Evolutionary conservation across 495 filamentous ascomycete genomes (phyloP), one percentile per base, ranked within the genome.

Genomic region (Penicillium verhagenii): DNA sequence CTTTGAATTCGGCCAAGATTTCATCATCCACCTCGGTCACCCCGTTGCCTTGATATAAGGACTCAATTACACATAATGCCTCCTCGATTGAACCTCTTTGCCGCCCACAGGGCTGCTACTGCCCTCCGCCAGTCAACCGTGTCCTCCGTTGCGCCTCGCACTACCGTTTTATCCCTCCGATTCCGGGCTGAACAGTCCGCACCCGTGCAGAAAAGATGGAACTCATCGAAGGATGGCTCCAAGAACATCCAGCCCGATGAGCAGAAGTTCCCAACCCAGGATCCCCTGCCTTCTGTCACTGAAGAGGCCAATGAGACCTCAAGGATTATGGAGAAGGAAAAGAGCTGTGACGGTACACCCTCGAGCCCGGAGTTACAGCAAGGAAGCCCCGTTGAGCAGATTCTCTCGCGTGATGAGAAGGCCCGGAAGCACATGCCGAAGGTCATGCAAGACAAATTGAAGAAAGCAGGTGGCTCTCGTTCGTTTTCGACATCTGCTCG

Each of bases 371-470:
- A 89, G 53, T 58, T 88, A 43, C 77, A 82, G 42, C 85, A 88
- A 62, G 85, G 86, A 8, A 83, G 84, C 28, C 83, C 82, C 3
- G 75, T 88, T 43, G 29, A 44, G 25, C 58, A 91, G 87, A 79
- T 90, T 53, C 73, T 91, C 38, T 70, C 83, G 56, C 82, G 81
- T 44, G 86, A 89, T 58, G 75, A 82, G 56, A 75, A 84, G 47
- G 79, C 75, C 50, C 72, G 75, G 59, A 81, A 87, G 53, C 81
- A 88, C 44, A 82, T 85, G 24, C 87, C 89, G 21, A 78, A 87
- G 67, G 80, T 90, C 6, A 78, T 91, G 67, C 80, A 85, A 57
- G 79, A 87, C 47, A 72, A 82, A 50, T 63, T 80, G 5, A 74
- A 78, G 47, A 61, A 61, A 25, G 66, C 71, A 0, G 74, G 72